Evolutionary conservation across 306 rosid genomes (phyloP), one percentile per base, ranked within the genome.

Genomic region (Carpinus viminea): DNA sequence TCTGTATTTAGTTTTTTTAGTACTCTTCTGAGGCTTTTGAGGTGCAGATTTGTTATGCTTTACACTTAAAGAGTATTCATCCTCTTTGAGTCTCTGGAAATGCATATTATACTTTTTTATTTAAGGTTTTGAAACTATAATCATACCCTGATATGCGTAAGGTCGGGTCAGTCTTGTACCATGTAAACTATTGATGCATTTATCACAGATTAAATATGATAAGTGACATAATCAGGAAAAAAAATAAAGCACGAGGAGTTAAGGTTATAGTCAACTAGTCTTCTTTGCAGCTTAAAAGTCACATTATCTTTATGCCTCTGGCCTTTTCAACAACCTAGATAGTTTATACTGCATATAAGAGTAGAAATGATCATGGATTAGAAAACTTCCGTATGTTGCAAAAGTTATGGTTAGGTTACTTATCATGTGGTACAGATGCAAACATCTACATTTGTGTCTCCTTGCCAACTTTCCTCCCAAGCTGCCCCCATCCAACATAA

Each of bases 11-110:
- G 78, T 10, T 12, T 70, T 73, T 79, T 73, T 17, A 20, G 59
- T 70, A 52, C 54, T 55, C 52, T 73, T 79, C 56, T 70, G 68
- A 55, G 64, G 62, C 73, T 56, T 62, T 68, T 71, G 51, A 77
- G 15, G n/a, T 43, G 56, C 38, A 7, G 2, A 68, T 41, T 46
- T 68, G 17, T 61, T 15, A 18, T 57, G 68, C 31, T 68, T 74
- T 59, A 45, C 77, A 34, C 18, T 34, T 64, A 16, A 4, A 2
- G 18, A 8, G 45, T 31, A 13, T 8, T 41, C n/a, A 66, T 18
- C 13, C 50, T 64, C n/a, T 34, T 41, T 38, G 20, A 10, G 43
- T 47, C 72, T 41, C 13, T 41, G 41, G 51, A 66, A 18, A 17
- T 66, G 72, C 72, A 66, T 1, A 61, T 66, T 66, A 24, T 24